Conservation (phyloP, 2,329 filamentous ascomycete species). For the Zymoseptoria brevis region DNA sequence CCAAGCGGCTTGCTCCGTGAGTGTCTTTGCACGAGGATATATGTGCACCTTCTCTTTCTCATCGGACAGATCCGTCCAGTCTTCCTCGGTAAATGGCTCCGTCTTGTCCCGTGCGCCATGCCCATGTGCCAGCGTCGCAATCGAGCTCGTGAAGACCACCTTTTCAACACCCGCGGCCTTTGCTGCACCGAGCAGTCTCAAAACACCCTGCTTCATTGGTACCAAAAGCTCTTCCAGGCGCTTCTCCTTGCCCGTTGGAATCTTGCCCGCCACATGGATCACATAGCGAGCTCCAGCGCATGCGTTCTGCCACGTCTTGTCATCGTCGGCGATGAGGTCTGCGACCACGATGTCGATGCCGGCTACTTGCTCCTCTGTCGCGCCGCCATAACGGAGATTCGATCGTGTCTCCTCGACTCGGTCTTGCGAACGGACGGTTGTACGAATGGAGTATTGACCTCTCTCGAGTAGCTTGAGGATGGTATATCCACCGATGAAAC, state of each 20-base stretch:
- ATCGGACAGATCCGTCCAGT: conserved; percentile 14
- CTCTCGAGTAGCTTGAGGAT: conserved; percentile 9
- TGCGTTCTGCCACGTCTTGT: conserved; percentile 9
- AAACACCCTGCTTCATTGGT: conserved; percentile 8
- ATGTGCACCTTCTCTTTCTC: conserved; percentile 14
- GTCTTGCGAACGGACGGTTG: conserved; percentile 7
- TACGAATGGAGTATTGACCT: conserved; percentile 8
- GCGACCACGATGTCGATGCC: conserved; percentile 9
- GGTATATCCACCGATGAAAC: conserved; percentile 8
- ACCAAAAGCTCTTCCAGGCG: conserved; percentile 8
- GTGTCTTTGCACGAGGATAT: conserved; percentile 13
- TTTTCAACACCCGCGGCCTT: conserved; percentile 6
- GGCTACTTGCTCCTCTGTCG: conserved; percentile 6
- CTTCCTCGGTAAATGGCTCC: conserved; percentile 11
- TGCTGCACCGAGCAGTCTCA: conserved; percentile 7
- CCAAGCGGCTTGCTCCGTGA: conserved; percentile 13
- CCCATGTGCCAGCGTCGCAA: conserved; percentile 12
- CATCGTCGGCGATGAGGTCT: conserved; percentile 7
- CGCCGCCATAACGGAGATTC: conserved; percentile 8
- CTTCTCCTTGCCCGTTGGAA: conserved; percentile 15
- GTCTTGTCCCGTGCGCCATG: conserved; percentile 9
- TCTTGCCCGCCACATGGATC: conserved; percentile 11
- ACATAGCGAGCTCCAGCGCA: conserved; percentile 8
- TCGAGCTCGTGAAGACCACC: conserved; percentile 12
- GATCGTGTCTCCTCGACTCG: conserved; percentile 9